Conservation (phyloP, 768 basidiomycete species). For the Suillus paluster region DNA sequence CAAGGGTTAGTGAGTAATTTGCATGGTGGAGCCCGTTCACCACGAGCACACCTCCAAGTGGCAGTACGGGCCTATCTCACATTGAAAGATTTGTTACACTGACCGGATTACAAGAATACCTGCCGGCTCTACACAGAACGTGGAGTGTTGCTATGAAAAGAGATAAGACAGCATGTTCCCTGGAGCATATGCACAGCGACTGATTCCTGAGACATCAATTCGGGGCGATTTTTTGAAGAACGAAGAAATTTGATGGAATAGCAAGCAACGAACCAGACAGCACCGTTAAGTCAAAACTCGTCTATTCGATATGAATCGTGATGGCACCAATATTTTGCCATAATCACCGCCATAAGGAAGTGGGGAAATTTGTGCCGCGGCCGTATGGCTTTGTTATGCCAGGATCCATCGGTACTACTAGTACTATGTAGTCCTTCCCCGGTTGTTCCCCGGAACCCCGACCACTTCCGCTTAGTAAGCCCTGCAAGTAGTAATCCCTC, state of each 20-base stretch:
- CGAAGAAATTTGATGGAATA: neutral
- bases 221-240: neutral
- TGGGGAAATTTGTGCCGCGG: neutral
- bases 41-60: neutral
- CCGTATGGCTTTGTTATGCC: too few relatives aligned
- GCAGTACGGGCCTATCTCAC: neutral
- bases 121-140: neutral
- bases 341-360: neutral
- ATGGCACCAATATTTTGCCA: neutral
- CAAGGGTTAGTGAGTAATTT: neutral
- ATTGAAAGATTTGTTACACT: neutral
- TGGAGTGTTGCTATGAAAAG: constrained; percentile 6
- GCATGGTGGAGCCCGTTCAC: neutral
- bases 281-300: neutral
- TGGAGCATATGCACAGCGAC: neutral
- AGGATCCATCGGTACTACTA: too few relatives aligned
- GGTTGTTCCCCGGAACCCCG: neutral
- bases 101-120: constrained; percentile 26
- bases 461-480: neutral
- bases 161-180: constrained; percentile 7
- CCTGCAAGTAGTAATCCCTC: neutral
- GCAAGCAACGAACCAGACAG: neutral
- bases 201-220: neutral
- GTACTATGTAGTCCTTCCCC: too few relatives aligned
- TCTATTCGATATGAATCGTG: neutral